Base-by-base conservation (phyloP, 176 grass and related monocot genomes). In the maize (Zea mays) region DNA sequence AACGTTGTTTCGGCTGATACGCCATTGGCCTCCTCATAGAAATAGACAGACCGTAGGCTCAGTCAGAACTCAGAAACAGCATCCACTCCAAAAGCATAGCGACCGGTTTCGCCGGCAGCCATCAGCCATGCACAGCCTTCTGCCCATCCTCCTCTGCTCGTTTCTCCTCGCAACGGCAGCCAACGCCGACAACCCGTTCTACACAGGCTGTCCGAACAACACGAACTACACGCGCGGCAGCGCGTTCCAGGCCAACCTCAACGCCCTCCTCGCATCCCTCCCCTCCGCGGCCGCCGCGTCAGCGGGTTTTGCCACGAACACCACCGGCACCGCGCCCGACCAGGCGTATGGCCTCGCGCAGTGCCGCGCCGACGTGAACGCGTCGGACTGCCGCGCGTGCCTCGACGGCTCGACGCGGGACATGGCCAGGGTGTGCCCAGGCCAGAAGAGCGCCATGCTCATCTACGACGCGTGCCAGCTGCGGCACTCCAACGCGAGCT, bases 351-450 rank as follows among this genome's bases (percentile, higher is more conserved):
- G 83, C 1, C 86, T 94, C 10, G 88, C 88, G 20, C 71, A 86
- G 61, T 91, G 92, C 79, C 92, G 79, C 7, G 92, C 48, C 17
- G 92, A 91, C 50, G 8, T 79, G n/a, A 61, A 34, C 65, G 1
- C 12, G 10, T 9, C 64, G 15, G 42, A 5, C 0, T 94, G 92
- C 70, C 46, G 34, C 10, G 42, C 12, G 3, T 93, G 88, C 79
- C 58, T 86, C 8, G 21, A 83, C 50, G 15, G 0, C 27, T 4
- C 82, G 38, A 67, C 8, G 42, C 49, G 2, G 16, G 43, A 74
- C 49, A 11, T 50, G 49, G 47, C 21, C 44, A 7, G 1, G 5
- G 1, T 0, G n/a, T 93, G 90, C 64, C 62, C 84, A 3, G 39
- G 56, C 21, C 81, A 66, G 77, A 87, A 69, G 78, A 9, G 6